A percentile compares a stretch with the other conserved stretches of the same genome.
These are phyloP conservation scores for Alternaria solani DNA, from an alignment of 2,329 filamentous ascomycete genomes.

Conservation along the genomic window DNA sequence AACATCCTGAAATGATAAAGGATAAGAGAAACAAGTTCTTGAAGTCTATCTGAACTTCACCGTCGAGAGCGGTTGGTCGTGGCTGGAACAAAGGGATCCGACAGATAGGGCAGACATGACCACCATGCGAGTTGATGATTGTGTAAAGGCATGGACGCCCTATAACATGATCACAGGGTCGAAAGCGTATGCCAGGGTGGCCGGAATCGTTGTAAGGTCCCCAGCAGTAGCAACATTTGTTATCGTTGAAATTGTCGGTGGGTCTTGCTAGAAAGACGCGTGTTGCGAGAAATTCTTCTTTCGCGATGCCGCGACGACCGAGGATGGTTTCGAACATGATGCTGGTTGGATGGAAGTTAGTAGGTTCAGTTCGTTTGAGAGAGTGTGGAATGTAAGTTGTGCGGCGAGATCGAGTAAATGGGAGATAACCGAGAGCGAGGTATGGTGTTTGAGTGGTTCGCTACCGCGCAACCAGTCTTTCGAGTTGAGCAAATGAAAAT, in stretches of 20 bases:
- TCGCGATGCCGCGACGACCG: not conserved
- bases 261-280: not conserved
- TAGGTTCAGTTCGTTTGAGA: not conserved
- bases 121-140: not conserved
- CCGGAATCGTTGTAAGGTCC: not conserved
- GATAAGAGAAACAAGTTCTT: not conserved
- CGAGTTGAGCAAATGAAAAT: not conserved
- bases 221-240: not conserved
- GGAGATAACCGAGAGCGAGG: not conserved
- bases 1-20: not conserved
- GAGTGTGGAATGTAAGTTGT: not conserved
- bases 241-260: not conserved
- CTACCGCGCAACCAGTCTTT: not conserved
- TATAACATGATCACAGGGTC: not conserved
- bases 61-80: not conserved
- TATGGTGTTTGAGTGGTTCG: not conserved
- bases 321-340: not conserved
- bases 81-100: not conserved
- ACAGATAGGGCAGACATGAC: not conserved
- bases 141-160: not conserved
- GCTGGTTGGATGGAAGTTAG: not conserved
- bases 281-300: not conserved
- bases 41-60: not conserved
- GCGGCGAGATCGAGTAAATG: not conserved
- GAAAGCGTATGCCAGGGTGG: not conserved